Percentiles rank a stretch among this genome's conserved stretches.
Conservation (phyloP, 192 early-diverging fungal genomes). For the Powellomyces hirtus region DNA sequence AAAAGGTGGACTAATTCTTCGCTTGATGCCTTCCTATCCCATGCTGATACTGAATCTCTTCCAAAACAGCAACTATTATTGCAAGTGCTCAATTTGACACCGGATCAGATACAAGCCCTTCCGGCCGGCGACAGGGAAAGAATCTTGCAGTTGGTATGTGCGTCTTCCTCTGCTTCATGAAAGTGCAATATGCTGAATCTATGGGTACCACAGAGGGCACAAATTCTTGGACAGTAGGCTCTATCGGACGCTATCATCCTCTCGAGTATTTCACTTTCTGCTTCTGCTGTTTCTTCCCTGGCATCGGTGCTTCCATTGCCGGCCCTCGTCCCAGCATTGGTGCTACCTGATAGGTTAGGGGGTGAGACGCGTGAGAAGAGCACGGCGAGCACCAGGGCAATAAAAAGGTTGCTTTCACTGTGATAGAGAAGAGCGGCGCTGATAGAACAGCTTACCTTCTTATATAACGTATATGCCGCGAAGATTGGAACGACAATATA, state of each 20-base stretch:
- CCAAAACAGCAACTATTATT: constrained; percentile 50
- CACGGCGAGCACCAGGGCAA: not conserved
- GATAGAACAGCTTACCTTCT: not conserved
- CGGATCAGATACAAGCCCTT: constrained; percentile 75
- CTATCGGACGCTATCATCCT: no score
- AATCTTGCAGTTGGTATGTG: constrained; percentile 12
- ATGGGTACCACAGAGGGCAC: not conserved
- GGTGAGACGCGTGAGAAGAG: not conserved
- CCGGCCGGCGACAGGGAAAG: constrained; percentile 73
- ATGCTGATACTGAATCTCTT: not conserved
- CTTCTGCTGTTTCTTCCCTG: not conserved
- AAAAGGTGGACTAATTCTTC: constrained; percentile 45
- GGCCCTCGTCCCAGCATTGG: constrained; percentile 10
- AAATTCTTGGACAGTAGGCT: constrained; percentile 14
- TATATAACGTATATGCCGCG: constrained; percentile 50
- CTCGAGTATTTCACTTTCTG: no score
- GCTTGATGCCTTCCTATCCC: not conserved
- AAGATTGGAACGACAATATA: constrained; percentile 48
- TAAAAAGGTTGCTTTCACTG: not conserved
- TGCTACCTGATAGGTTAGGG: constrained; percentile 3
- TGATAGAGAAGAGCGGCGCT: no score
- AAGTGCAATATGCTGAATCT: not conserved
- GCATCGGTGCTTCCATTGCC: not conserved
- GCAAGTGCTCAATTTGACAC: constrained; percentile 78
- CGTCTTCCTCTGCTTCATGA: not conserved